Evolutionary conservation across 2,329 filamentous ascomycete genomes (phyloP), one percentile per base, ranked within the genome.

Genomic region (Monosporascus cannonballus): DNA sequence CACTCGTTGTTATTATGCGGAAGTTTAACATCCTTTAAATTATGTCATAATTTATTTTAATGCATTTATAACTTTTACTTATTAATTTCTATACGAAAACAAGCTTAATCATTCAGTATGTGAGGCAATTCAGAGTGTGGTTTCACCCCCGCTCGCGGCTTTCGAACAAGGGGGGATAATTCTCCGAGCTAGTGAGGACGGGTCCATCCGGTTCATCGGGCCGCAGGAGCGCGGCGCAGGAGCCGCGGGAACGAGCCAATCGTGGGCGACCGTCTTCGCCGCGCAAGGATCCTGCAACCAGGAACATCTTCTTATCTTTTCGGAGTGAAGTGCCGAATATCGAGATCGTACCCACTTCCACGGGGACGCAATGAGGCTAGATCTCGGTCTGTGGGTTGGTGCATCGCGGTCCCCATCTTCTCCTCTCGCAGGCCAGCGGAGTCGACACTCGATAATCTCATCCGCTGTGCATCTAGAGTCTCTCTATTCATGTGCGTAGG

Each of bases 151-250:
- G 3, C 9, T 18, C 11, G 38, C 6, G 6, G 8, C 2, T 17
- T n/a, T 20, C 18, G 9, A 20, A 0, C 17, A 7, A 3, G 17
- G 17, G 38, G 2, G 17, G 67, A 5, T 72, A 67, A 54, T 57
- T 57, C 51, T 57, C 57, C 57, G 56, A 57, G 6, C 30, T 38
- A 47, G 39, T 55, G 42, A 49, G 42, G 11, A 20, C 6, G 11
- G 30, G 27, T 30, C 25, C 39, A 37, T 53, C 59, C 64, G 64
- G 64, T 52, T 56, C 52, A 57, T 58, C 64, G 64, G 64, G 41
- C 64, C 64, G 64, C 37, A 55, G 57, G 60, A 61, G 63, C 63
- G 62, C 60, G 52, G 46, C 50, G 39, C 52, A 56, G 49, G 55
- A 57, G 55, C 54, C 56, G 54, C 54, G 52, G 54, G 41, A 45